These are phyloP conservation scores for Penicillium sp. DNA, from an alignment of 2,329 filamentous ascomycete genomes.

Conservation along the genomic window DNA sequence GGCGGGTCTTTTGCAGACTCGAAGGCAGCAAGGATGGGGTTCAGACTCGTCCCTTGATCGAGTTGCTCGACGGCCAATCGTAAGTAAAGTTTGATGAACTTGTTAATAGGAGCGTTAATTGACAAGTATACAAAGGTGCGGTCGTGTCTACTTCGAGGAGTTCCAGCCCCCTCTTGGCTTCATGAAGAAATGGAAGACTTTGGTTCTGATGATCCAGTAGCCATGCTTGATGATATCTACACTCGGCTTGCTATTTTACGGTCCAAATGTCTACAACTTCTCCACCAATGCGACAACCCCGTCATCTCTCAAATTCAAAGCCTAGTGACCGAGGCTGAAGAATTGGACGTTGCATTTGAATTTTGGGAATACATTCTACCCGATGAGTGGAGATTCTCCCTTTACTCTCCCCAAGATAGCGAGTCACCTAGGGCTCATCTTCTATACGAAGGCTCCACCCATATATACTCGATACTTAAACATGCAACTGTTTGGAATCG, in stretches of 20 bases:
- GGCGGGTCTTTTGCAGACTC: constrained; percentile 17
- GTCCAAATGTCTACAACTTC: background rate
- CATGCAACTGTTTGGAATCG: constrained; percentile 25
- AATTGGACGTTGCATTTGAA: background rate
- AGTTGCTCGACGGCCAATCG: constrained; percentile 15
- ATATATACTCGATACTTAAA: constrained; percentile 14
- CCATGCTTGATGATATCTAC: background rate
- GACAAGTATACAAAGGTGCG: background rate
- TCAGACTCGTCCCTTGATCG: constrained; percentile 11
- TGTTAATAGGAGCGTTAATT: background rate
- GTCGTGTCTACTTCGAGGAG: background rate
- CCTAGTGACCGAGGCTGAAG: background rate
- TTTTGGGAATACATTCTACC: background rate
- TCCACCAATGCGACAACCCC: background rate
- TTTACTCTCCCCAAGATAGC: background rate
- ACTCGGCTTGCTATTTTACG: background rate
- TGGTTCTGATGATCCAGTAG: background rate
- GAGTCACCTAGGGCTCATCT: background rate
- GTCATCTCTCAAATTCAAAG: background rate
- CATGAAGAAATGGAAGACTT: background rate
- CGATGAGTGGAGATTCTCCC: constrained; percentile 7
- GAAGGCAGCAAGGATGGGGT: constrained; percentile 8
- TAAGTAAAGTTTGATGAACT: background rate
- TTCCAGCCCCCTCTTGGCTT: background rate
- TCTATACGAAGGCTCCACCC: background rate